Evolutionary conservation across 441 rosid species (phyloP), one percentile per base, ranked within the genome.

Genomic region (Gossypium aridum): DNA sequence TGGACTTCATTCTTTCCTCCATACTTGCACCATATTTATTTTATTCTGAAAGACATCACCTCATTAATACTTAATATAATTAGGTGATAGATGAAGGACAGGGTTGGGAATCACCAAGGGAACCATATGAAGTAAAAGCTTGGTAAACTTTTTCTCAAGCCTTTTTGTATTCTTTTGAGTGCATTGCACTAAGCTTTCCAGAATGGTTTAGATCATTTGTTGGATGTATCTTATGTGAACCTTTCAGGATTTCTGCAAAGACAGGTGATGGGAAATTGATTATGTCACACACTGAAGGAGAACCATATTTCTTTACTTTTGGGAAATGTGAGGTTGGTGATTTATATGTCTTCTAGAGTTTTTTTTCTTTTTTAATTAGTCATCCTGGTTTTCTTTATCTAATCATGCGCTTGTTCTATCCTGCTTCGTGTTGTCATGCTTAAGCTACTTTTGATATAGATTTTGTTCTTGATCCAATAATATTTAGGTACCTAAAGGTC

Each of bases 91-190:
- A 65, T 56, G 98, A 96, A 77, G 98, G 98, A 2, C 88, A 91
- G 80, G 96, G 99, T 22, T 96, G 98, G 98, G 98, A 96, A 80
- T 79, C 98, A 53, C 99, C 99, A 16, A 88, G 97, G 84, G 92
- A 88, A 79, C 98, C 97, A 23, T 96, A 92, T 83, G 98, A 96
- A 91, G 92, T 94, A 49, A 89, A 89, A 83, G 93, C 89, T 73
- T 72, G 98, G 98, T 96, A 87, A 68, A 26, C 20, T 64, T 64
- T 3, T 62, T 62, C 64, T 77, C 79, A 51, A 74, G 67, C 51
- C 4, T 71, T 43, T 66, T 49, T 71, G 25, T 34, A 54, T 17
- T 68, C 34, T 3, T 49, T 31, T 69, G 8, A 49, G 31, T 45
- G 43, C 66, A 14, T 25, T 80, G 74, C 55, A 74, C 60, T 51